Evolutionary conservation across 805 yeast genomes (phyloP).

Genomic region (Kazachstania bromeliacearum): DNA sequence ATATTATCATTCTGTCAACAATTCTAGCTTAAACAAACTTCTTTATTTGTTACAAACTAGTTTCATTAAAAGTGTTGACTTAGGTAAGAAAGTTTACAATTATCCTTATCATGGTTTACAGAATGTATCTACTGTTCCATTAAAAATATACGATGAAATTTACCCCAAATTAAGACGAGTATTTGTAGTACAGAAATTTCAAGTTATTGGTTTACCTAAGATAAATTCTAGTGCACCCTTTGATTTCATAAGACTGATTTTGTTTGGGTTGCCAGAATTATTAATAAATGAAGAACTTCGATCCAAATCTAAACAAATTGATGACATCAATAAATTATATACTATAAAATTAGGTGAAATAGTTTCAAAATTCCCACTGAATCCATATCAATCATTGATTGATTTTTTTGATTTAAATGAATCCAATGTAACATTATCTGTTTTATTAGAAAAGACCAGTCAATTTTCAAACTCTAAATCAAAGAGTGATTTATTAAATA

Average conservation of each 20-base stretch:
- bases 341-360: constrained; percentile 16
- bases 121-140: background rate
- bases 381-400: background rate
- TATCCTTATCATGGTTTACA: background rate
- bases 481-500: background rate
- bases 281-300: constrained; percentile 16
- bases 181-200: constrained; percentile 4
- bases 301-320: constrained; percentile 4
- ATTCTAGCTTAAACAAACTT: constrained; percentile 12
- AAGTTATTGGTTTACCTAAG: constrained; percentile 7
- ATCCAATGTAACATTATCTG: background rate
- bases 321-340: constrained; percentile 6
- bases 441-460: constrained; percentile 6
- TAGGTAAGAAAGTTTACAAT: background rate
- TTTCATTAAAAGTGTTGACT: background rate
- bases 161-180: constrained; percentile 5
- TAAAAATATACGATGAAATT: constrained; percentile 2
- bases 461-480: constrained; percentile 2
- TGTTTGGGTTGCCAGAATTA: constrained; percentile 11
- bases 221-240: background rate
- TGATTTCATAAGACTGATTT: background rate
- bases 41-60: constrained; percentile 18
- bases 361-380: constrained; percentile 3
- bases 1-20: constrained; percentile 13
- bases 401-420: constrained; percentile 3